Percentiles rank a stretch among this genome's conserved stretches.
phyloP scores from a whole-genome alignment of 805 yeast species.

The Grigorovia yakushimaensis region DNA sequence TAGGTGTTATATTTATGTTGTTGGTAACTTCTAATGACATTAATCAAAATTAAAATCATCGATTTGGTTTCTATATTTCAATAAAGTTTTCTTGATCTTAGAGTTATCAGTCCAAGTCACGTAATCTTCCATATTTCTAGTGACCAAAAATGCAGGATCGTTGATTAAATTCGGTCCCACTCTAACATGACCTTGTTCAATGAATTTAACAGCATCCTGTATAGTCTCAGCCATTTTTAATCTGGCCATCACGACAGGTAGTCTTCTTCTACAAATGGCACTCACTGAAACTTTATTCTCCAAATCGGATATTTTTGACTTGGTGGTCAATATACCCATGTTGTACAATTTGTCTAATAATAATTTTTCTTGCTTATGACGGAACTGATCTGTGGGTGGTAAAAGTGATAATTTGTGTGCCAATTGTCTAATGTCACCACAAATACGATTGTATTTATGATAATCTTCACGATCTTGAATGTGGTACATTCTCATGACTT shows the following conservation, averaged over 20 bases:
- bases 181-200: constrained; percentile 96
- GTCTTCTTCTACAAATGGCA: constrained; percentile 82
- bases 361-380: constrained; percentile 81
- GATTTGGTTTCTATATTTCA: constrained; percentile 72
- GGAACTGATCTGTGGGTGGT: constrained; percentile 77
- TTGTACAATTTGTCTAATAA: constrained; percentile 76
- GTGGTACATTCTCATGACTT: constrained; percentile 90
- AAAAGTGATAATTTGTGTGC: constrained; percentile 79
- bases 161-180: constrained; percentile 95
- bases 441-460: constrained; percentile 82
- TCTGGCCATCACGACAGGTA: constrained; percentile 91
- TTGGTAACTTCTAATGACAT: no score
- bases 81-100: constrained; percentile 82
- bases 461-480: constrained; percentile 93
- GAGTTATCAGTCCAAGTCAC: constrained; percentile 96
- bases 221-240: constrained; percentile 88
- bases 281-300: constrained; percentile 90
- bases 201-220: constrained; percentile 78
- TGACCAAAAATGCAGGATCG: constrained; percentile 90
- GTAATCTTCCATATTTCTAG: constrained; percentile 91
- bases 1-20: no score
- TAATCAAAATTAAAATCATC: constrained; percentile 40
- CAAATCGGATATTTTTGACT: constrained; percentile 80
- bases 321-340: constrained; percentile 85
- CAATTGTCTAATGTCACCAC: constrained; percentile 83